These are phyloP conservation scores for Cladorrhinum sp. DNA, from an alignment of 2,329 filamentous ascomycete genomes.

Conservation along the genomic window DNA sequence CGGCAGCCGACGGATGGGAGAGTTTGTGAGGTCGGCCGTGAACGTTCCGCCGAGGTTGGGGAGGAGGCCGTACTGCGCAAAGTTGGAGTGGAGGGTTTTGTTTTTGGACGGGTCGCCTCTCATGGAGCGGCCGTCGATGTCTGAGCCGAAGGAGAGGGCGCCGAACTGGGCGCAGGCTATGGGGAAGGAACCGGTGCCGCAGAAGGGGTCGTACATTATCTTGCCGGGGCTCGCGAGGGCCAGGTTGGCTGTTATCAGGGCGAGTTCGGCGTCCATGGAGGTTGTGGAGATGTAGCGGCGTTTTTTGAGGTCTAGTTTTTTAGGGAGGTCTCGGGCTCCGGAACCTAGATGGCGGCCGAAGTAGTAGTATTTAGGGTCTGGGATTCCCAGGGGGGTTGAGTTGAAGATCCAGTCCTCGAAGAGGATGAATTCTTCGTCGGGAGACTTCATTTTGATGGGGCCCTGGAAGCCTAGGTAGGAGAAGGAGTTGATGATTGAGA, in stretches of 20 bases:
- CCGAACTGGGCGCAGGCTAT: constrained; percentile 90
- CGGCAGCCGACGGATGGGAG: constrained; percentile 59
- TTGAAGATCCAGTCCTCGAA: constrained; percentile 75
- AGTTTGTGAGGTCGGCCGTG: constrained; percentile 82
- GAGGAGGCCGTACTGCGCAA: constrained; percentile 74
- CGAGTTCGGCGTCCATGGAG: constrained; percentile 93
- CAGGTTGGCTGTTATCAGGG: constrained; percentile 88
- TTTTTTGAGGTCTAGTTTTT: constrained; percentile 87
- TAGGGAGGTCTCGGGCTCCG: constrained; percentile 64
- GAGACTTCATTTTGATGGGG: constrained; percentile 69
- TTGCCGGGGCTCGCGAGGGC: constrained; percentile 78
- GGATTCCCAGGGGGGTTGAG: constrained; percentile 44
- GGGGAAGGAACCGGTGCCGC: constrained; percentile 90
- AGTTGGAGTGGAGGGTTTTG: constrained; percentile 64
- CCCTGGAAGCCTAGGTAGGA: constrained; percentile 74
- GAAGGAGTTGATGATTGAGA: constrained; percentile 79
- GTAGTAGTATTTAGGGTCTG: constrained; percentile 60
- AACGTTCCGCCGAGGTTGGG: constrained; percentile 72
- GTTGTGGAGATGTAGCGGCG: constrained; percentile 91
- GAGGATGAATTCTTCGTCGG: constrained; percentile 72
- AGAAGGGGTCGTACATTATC: constrained; percentile 91
- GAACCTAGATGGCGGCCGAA: constrained; percentile 69
- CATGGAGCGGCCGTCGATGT: constrained; percentile 90
- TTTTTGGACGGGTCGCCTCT: constrained; percentile 59
- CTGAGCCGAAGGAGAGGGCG: constrained; percentile 76